Base-by-base conservation (phyloP, 139 green algal species). In the Nannochloris sp. region DNA sequence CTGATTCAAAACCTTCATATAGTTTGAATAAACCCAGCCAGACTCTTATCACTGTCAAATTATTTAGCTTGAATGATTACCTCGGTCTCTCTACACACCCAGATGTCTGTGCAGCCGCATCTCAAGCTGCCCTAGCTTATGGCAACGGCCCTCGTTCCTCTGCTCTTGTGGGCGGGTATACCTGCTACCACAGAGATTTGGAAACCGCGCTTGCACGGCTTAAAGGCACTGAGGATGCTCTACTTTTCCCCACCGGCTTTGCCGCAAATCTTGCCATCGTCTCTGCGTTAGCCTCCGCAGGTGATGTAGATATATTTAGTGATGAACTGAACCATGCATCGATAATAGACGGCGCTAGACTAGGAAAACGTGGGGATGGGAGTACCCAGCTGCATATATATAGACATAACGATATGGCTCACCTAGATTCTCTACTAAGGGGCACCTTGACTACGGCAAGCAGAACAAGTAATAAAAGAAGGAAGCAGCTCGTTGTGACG, bases 311-410 rank as follows among this genome's bases (percentile, higher is more conserved):
- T 0, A 73, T 97, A 15, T 92, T 96, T 53, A 89, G 72, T 8
- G 93, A 98, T 54, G 85, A 90, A 66, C 85, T 98, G 4, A 98
- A 98, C 70, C 93, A 98, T 70, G 93, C 93, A 0, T 92, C 80
- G 63, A 98, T 98, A 71, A 87, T 98, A 51, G 93, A 98, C 60
- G 93, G 88, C 4, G 77, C 73, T 4, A 64, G 87, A 13, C 74
- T 97, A 42, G 89, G 77, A 23, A 15, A 42, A 27, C 61, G 69
- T 2, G 23, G 6, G 9, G 74, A 63, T 19, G 56, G 58, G 2
- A 54, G 27, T 31, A 19, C 3, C 12, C 25, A 44, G 34, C 35
- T 94, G 47, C 66, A 87, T 27, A 76, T 96, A n/a, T 94, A 90
- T 73, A 71, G 81, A 0, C 93, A 98, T 76, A 91, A 88, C 61